Percentiles rank a stretch among this genome's conserved stretches.
These are phyloP conservation scores for Sapria himalayana DNA, from an alignment of 345 rosid species.

Conservation along the genomic window DNA sequence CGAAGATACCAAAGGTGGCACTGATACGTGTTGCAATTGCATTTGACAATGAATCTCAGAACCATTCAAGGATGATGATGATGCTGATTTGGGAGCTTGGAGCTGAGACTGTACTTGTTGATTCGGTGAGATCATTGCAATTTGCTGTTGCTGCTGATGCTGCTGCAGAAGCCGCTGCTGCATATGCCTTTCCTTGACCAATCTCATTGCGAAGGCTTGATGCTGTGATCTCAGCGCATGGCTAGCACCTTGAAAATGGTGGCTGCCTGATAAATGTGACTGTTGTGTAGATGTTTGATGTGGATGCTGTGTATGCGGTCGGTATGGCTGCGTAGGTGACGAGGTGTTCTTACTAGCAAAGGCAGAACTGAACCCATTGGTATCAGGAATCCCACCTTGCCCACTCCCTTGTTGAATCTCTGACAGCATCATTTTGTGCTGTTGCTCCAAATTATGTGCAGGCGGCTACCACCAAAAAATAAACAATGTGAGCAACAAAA, in stretches of 20 bases:
- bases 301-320: constrained; percentile 52
- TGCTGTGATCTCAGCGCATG: constrained; percentile 44
- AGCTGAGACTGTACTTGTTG: constrained; percentile 41
- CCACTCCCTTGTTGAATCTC: constrained; percentile 54
- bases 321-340: constrained; percentile 38
- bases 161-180: constrained; percentile 60
- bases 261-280: constrained; percentile 31
- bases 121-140: constrained; percentile 35
- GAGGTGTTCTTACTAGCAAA: constrained; percentile 54
- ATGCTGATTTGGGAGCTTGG: constrained; percentile 56
- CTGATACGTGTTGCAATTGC: constrained; percentile 32
- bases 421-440: constrained; percentile 32
- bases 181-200: constrained; percentile 52
- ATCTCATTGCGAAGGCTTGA: constrained; percentile 43
- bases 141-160: constrained; percentile 27
- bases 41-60: constrained; percentile 48
- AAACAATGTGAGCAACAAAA: constrained; percentile 4
- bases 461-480: constrained; percentile 28
- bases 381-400: constrained; percentile 50
- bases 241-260: constrained; percentile 44
- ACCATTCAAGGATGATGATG: constrained; percentile 48
- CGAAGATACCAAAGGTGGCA: constrained; percentile 27
- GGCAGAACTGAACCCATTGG: constrained; percentile 45
- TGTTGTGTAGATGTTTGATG: constrained; percentile 52
- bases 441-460: constrained; percentile 30